Evolutionary conservation across 345 rosid genomes (phyloP), one percentile per base, ranked within the genome.

Genomic region (Pistacia integerrima): DNA sequence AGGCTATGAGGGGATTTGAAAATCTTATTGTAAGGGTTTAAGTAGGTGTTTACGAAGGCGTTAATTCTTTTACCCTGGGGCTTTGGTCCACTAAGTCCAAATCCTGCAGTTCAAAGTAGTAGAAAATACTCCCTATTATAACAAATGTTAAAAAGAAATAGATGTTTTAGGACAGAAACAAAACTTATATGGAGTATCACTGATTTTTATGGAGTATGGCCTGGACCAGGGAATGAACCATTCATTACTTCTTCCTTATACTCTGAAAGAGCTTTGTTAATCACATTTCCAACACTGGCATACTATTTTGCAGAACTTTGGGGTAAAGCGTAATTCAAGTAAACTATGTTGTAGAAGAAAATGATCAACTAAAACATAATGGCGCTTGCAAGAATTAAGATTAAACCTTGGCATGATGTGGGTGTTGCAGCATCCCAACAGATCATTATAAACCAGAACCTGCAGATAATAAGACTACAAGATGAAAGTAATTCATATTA

Each of bases 361-460:
- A 38, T 10, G 57, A 68, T 36, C 57, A 59, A 71, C 36, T 65
- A 14, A 72, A 74, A 3, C 54, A 52, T 38, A 52, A 0, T 30
- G 33, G 33, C 33, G 33, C 33, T 1, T 1, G 33, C 9, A 67
- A 72, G 52, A 3, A 18, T 12, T 35, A 30, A 7, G 17, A 69
- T 73, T 44, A 77, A 55, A 93, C 99, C 97, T 96, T 96, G 60
- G 97, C 98, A 85, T 96, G 98, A 79, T 93, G 97, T 20, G 99
- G 99, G 76, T 93, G 99, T 77, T 89, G 99, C 85, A 92, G 74
- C 97, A 96, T 93, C 98, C 99, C 63, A 96, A 77, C 52, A 96
- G 91, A 79, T 96, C 99, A 82, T 93, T 97, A 88, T 92, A 93
- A 75, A 93, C 94, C 20, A 93, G 85, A 41, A 87, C 97, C 94